Conservation (phyloP, 192 early-diverging fungal species). For the Podila minutissima region DNA sequence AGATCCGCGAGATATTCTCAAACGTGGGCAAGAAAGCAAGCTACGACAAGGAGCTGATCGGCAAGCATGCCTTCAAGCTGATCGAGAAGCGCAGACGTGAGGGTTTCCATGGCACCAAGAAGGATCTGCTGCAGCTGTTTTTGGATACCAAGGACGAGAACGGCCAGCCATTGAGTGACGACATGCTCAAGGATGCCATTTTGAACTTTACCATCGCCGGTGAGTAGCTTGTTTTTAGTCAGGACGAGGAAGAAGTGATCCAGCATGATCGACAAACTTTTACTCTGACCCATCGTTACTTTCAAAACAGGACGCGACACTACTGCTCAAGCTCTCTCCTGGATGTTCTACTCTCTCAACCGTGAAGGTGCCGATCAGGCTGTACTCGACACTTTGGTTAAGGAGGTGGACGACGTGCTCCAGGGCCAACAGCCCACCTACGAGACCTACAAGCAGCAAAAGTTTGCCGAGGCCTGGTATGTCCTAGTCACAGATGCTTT, state of each 20-base stretch:
- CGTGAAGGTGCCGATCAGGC: slow-evolving; percentile 43
- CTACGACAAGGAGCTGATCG: slow-evolving; percentile 19
- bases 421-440: not conserved
- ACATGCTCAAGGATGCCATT: slow-evolving; percentile 55
- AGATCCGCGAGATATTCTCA: slow-evolving; percentile 28
- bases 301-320: slow-evolving; percentile 53
- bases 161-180: slow-evolving; percentile 42
- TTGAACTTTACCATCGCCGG: slow-evolving; percentile 57
- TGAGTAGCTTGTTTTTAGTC: not conserved
- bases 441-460: slow-evolving; percentile 22
- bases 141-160: slow-evolving; percentile 54
- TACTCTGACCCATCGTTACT: slow-evolving; percentile 48
- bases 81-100: slow-evolving; percentile 32
- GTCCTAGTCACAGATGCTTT: not conserved
- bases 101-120: slow-evolving; percentile 4
- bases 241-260: too few species aligned
- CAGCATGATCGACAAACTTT: slow-evolving; percentile 31
- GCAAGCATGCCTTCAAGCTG: slow-evolving; percentile 22
- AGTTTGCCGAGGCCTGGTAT: slow-evolving; percentile 48
- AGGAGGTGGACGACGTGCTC: slow-evolving; percentile 39
- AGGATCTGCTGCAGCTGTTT: slow-evolving; percentile 57
- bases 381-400: slow-evolving; percentile 15
- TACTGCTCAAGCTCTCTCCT: slow-evolving; percentile 60
- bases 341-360: slow-evolving; percentile 56
- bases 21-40: slow-evolving; percentile 5